phyloP scores from a whole-genome alignment of 208 protist species.

The Leishmania guyanensis region DNA sequence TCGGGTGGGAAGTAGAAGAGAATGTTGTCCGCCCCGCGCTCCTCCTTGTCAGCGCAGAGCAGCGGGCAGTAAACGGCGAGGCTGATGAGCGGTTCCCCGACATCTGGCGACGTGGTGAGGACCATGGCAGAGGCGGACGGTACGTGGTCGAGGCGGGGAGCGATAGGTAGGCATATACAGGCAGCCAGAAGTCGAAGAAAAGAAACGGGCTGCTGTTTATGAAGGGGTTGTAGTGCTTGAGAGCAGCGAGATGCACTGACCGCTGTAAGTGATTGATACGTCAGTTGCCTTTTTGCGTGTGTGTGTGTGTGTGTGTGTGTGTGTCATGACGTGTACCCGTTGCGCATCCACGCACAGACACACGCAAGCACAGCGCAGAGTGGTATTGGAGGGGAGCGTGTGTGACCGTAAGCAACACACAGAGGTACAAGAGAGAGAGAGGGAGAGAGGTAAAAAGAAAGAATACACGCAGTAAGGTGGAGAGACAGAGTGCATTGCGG shows the following conservation, averaged over 20 bases:
- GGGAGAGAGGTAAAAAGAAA: neutral
- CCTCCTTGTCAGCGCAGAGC: slow-evolving; percentile 49
- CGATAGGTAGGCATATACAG: neutral
- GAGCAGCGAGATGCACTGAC: neutral
- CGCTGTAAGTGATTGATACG: neutral
- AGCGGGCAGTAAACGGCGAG: slow-evolving; percentile 61
- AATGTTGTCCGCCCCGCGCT: slow-evolving; percentile 63
- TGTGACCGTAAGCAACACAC: neutral
- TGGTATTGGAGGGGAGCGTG: neutral
- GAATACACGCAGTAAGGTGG: neutral
- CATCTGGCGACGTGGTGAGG: slow-evolving; percentile 5
- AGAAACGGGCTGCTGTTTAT: neutral
- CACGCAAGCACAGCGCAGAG: neutral
- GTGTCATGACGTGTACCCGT: neutral
- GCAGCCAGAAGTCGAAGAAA: neutral
- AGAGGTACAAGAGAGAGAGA: neutral
- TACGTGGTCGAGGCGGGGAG: neutral
- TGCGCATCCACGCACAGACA: neutral
- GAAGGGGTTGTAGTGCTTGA: neutral
- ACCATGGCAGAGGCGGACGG: neutral
- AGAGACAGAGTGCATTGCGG: neutral
- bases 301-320: neutral
- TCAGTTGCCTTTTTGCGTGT: neutral
- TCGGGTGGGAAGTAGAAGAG: slow-evolving; percentile 62
- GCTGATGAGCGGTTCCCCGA: slow-evolving; percentile 24